A percentile compares a stretch with the other conserved stretches of the same genome.
These are phyloP conservation scores for Trifolium pratense DNA, from an alignment of 306 rosid genomes.

Conservation along the genomic window DNA sequence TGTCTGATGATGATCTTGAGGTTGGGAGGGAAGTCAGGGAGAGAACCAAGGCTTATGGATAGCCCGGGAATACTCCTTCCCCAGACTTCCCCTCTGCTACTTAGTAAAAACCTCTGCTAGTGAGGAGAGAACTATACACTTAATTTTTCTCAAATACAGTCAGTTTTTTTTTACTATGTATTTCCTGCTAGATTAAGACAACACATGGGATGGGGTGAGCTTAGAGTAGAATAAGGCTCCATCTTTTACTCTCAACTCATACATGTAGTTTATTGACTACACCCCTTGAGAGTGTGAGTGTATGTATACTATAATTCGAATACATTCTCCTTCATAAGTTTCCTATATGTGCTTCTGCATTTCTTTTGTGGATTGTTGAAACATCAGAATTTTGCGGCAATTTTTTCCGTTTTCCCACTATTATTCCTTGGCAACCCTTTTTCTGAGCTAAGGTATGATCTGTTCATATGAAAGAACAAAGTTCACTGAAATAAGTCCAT, in stretches of 20 bases:
- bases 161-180: neutral
- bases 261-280: neutral
- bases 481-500: neutral
- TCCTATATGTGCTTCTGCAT: conserved; percentile 8
- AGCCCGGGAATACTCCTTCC: neutral
- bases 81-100: neutral
- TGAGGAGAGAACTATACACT: neutral
- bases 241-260: neutral
- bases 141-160: neutral
- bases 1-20: neutral
- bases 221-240: neutral
- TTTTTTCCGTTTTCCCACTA: neutral
- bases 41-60: neutral
- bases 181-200: neutral
- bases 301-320: conserved; percentile 15
- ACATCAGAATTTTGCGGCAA: neutral
- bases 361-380: conserved; percentile 18
- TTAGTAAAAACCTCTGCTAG: neutral
- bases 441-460: neutral
- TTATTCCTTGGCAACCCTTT: neutral
- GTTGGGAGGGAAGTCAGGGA: neutral
- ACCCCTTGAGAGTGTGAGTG: conserved; percentile 3
- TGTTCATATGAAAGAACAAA: neutral
- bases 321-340: neutral
- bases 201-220: neutral